Percentiles rank a stretch among this genome's conserved stretches.
Evolutionary conservation across 2,329 filamentous ascomycete genomes (phyloP).

Genomic region (Fusarium sp.): DNA sequence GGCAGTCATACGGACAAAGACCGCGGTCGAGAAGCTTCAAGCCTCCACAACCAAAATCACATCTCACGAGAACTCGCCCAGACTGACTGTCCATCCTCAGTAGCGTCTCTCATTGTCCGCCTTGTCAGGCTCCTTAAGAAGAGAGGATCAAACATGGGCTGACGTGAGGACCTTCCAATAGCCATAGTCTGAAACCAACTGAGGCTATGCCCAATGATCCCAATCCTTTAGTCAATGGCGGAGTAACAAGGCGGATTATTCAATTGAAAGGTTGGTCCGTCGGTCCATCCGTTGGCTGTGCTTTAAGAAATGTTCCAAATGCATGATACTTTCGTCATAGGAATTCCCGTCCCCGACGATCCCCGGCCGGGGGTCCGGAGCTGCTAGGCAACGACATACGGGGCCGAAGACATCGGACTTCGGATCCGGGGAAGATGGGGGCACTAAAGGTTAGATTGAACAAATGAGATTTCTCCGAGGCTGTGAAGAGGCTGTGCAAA

Average conservation of each 20-base stretch:
- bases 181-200: neutral
- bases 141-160: neutral
- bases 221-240: neutral
- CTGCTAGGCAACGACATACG: neutral
- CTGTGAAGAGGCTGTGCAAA: constrained; percentile 27
- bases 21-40: neutral
- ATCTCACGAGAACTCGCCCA: neutral
- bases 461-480: constrained; percentile 5
- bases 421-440: constrained; percentile 3
- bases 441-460: neutral
- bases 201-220: neutral
- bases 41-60: neutral
- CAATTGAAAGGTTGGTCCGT: neutral
- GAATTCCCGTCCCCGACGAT: constrained; percentile 2
- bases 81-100: neutral
- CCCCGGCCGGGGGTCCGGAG: constrained; percentile 3
- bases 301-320: neutral
- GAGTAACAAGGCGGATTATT: neutral
- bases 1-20: neutral
- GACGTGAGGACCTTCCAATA: constrained; percentile 1
- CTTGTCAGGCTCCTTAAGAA: neutral
- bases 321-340: constrained; percentile 12
- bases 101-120: neutral
- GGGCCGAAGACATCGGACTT: constrained; percentile 28
- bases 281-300: neutral